These are phyloP conservation scores for Termitomyces sp. DNA, from an alignment of 768 basidiomycete genomes.

Conservation along the genomic window DNA sequence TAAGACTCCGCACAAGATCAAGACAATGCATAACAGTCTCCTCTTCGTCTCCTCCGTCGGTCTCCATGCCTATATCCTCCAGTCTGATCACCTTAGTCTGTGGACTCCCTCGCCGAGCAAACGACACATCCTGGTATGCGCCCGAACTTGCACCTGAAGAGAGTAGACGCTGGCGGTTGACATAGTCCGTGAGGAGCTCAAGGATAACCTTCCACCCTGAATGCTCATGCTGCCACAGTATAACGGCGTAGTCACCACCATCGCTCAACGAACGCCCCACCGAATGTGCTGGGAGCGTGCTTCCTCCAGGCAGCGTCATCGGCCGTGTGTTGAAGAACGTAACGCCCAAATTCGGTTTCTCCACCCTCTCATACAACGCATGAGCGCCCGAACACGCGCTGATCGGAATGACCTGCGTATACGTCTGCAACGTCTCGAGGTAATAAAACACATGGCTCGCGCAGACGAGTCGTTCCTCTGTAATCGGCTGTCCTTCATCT, in stretches of 20 bases:
- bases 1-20: constrained; percentile 75
- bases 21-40: constrained; percentile 67
- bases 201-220: constrained; percentile 85
- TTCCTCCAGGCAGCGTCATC: constrained; percentile 74
- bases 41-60: constrained; percentile 59
- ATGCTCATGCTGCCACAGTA: constrained; percentile 79
- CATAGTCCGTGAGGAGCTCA: constrained; percentile 78
- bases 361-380: constrained; percentile 69
- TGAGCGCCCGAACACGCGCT: constrained; percentile 63
- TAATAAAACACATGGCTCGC: constrained; percentile 72
- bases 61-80: constrained; percentile 73
- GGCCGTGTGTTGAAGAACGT: constrained; percentile 66
- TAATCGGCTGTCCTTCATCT: constrained; percentile 34
- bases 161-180: constrained; percentile 52
- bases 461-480: constrained; percentile 56
- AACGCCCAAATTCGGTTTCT: constrained; percentile 43
- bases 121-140: constrained; percentile 51
- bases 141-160: constrained; percentile 27
- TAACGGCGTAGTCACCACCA: constrained; percentile 62
- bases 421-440: constrained; percentile 67
- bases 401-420: constrained; percentile 69
- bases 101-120: constrained; percentile 39
- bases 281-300: constrained; percentile 62
- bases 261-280: constrained; percentile 74
- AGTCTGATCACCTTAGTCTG: constrained; percentile 46